Base-by-base conservation (phyloP, 495 filamentous ascomycete genomes). In the Xylaria bambusicola region DNA sequence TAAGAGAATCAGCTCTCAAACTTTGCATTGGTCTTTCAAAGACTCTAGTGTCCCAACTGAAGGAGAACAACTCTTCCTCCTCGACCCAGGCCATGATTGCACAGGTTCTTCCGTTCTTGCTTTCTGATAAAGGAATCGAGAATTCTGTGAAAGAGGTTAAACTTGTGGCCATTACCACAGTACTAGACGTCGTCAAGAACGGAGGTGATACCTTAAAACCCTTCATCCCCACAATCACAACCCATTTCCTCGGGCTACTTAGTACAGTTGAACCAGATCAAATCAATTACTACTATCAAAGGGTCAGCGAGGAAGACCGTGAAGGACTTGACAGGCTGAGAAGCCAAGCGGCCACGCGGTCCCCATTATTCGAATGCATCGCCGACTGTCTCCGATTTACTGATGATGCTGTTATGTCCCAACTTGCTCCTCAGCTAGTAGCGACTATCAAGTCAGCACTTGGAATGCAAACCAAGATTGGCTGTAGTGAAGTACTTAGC, bases 301-400 rank as follows among this genome's bases (percentile, higher is more conserved):
- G 94, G 63, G 89, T 91, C 0, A 85, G 87, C 35, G 92, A 93
- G 58, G 96, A 96, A 63, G 88, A 90, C 52, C 77, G 92, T 18
- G 88, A 96, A 55, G 81, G 84, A 63, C 92, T 98, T 58, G 94
- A 98, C 73, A 90, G 89, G 65, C 82, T 88, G 70, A 84, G 94
- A 51, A 81, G 91, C 33, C 84, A 79, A n/a, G 86, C 82, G 66
- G 89, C 96, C 18, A 88, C 90, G 26, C 82, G 82, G 10, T 94
- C 90, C n/a, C 93, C 94, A 1, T 86, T 98, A 70, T 92, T 91
- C 76, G 94, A 97, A 72, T 92, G 92, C 20, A 91, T 97, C 64
- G 92, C 97, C 58, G 83, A 91, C 65, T 92, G 90, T 70, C 77
- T 98, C 27, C 91, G 97, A 62, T 84, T 86, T n/a, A 76, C 95